Evolutionary conservation across 116 monocot species (phyloP).

Genomic region (Phalaenopsis hybrid): DNA sequence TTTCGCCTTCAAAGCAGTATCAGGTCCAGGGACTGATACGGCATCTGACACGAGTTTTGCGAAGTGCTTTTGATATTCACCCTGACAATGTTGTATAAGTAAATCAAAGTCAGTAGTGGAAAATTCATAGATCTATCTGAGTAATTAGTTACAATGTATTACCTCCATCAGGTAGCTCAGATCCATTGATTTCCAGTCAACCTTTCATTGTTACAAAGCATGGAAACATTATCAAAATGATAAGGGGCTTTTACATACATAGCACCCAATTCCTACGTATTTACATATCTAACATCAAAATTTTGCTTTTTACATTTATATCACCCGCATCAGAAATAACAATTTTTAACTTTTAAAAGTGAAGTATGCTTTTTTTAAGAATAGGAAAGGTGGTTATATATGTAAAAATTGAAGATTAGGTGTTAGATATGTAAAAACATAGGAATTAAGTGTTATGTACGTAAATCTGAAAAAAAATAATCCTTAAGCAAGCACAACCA

Average conservation of each 20-base stretch:
- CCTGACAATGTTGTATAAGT: constrained; percentile 35
- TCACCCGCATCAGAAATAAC: too few species aligned
- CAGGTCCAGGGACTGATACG: constrained; percentile 44
- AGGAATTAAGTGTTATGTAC: too few species aligned
- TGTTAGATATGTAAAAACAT: too few species aligned
- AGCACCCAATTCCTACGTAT: too few species aligned
- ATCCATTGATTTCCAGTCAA: constrained; percentile 83
- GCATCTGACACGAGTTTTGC: constrained; percentile 63
- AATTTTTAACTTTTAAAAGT: too few species aligned
- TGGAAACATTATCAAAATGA: neutral
- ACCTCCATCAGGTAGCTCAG: constrained; percentile 80
- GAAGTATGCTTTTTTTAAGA: too few species aligned
- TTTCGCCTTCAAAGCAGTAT: constrained; percentile 51
- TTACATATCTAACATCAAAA: too few species aligned
- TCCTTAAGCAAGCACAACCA: neutral
- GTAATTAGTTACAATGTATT: constrained; percentile 5
- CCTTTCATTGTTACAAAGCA: constrained; percentile 25
- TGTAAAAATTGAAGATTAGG: too few species aligned
- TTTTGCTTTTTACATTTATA: too few species aligned
- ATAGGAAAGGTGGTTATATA: too few species aligned
- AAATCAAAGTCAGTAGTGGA: neutral
- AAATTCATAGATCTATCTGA: neutral
- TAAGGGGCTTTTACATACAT: neutral
- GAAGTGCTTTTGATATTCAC: constrained; percentile 56
- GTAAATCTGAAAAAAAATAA: neutral